A percentile compares a stretch with the other conserved stretches of the same genome.
Conservation (phyloP, 495 filamentous ascomycete genomes). For the Pyrenula aspistea region DNA sequence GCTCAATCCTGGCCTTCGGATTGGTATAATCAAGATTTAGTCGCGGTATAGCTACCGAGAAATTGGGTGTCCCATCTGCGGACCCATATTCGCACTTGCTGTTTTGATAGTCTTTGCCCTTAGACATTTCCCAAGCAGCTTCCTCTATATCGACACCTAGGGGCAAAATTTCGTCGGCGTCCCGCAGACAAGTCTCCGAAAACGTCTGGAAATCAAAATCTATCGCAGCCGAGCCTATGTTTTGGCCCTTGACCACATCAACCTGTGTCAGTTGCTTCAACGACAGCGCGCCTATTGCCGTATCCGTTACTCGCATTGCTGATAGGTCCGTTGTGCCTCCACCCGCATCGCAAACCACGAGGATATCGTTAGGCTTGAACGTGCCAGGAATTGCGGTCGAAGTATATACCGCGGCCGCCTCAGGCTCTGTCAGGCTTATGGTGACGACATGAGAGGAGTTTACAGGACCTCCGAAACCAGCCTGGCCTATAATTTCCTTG, state of each 20-base stretch:
- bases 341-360: conserved; percentile 34
- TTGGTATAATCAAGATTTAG: conserved; percentile 14
- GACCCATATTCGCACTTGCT: conserved; percentile 22
- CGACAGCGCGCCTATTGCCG: conserved; percentile 13
- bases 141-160: conserved; percentile 6
- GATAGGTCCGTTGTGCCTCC: conserved; percentile 27
- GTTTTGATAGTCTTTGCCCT: conserved; percentile 12
- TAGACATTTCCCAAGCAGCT: conserved; percentile 12
- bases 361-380: conserved; percentile 21
- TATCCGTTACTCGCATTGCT: conserved; percentile 8
- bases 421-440: conserved; percentile 59
- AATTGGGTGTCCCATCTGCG: conserved; percentile 15
- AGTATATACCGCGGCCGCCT: conserved; percentile 51
- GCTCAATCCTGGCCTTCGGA: conserved; percentile 13
- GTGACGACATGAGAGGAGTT: conserved; percentile 29
- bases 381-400: conserved; percentile 19
- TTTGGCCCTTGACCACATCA: conserved; percentile 23
- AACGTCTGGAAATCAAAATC: conserved; percentile 10
- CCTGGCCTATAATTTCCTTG: conserved; percentile 30
- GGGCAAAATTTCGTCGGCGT: conserved; percentile 3
- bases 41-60: conserved; percentile 16
- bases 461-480: conserved; percentile 34
- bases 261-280: conserved; percentile 16
- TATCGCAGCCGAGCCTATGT: conserved; percentile 11
- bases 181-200: conserved; percentile 4